Base-by-base conservation (phyloP, 768 basidiomycete genomes). In the Termitomyces sp. region DNA sequence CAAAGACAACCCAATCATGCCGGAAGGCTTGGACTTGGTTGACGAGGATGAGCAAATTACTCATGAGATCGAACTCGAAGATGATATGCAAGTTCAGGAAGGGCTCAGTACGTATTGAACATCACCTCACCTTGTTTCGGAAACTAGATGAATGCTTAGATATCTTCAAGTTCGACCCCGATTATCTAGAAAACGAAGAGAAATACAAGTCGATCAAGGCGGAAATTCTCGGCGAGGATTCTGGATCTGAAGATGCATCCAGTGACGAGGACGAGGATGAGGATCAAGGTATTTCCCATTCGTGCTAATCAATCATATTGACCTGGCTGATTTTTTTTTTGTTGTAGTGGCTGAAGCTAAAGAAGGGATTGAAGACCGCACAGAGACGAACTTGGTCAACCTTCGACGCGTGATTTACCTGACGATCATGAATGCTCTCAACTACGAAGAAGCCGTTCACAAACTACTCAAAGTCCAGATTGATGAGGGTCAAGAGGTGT, bases 31-130 rank as follows among this genome's bases (percentile, higher is more conserved):
- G 65, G 97, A 99, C 67, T 73, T 99, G 32, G 97, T 99, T 1
- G 94, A 98, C 60, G 96, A 98, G 66, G 97, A 98, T 15, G 97
- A 98, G 62, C 94, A 98, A 65, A 93, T 98, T 51, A 98, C 94
- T 0, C 97, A 99, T 71, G 81, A 90, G 62, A 85, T 98, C 56
- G 84, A 88, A 57, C 72, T 98, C 50, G 94, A 98, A 66, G 94
- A 96, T 62, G 91, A 98, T 68, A 68, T 99, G 50, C 88, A 94
- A 62, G 87, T 98, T 10, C 92, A 97, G 68, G 97, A 98, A 59
- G 90, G 91, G 41, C 74, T 98, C 35, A 98, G 93, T 97, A 68
- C 63, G 92, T 82, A 5, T 46, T 43, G 7, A 51, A 14, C 51
- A 30, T 46, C 5, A 14, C 6, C 2, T 4, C 38, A 11, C 24